These are phyloP conservation scores for Globisporangium cystogenes DNA, from an alignment of 352 stramenopile genomes.

Conservation along the genomic window DNA sequence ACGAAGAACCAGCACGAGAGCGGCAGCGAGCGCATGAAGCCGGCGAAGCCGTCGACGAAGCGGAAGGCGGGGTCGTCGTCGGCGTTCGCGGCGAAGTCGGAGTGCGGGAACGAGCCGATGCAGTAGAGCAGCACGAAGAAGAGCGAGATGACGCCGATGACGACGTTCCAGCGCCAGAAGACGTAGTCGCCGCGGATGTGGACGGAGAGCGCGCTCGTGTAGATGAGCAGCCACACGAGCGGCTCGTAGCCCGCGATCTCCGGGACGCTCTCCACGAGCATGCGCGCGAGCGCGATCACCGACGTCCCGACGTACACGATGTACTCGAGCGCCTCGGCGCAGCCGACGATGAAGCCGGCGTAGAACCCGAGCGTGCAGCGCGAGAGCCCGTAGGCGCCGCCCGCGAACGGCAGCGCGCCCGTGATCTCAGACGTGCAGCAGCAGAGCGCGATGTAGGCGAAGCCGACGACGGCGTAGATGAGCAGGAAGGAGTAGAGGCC, in stretches of 20 bases:
- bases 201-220: conserved; percentile 16
- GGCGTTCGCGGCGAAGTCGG: conserved; percentile 15
- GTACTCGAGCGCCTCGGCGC: conserved; percentile 27
- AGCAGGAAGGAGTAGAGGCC: conserved; percentile 23
- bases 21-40: conserved; percentile 22
- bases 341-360: conserved; percentile 27
- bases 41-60: conserved; percentile 11
- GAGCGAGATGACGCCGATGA: conserved; percentile 22
- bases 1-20: conserved; percentile 30
- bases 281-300: conserved; percentile 17
- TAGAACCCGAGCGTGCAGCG: conserved; percentile 31
- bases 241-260: conserved; percentile 12
- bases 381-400: conserved; percentile 25
- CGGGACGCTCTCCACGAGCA: conserved; percentile 16
- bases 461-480: conserved; percentile 17
- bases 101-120: conserved; percentile 19
- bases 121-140: conserved; percentile 27
- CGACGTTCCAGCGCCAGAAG: conserved; percentile 28
- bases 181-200: conserved; percentile 17
- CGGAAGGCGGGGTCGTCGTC: conserved; percentile 14
- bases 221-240: conserved; percentile 19
- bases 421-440: conserved; percentile 29
- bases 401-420: conserved; percentile 23
- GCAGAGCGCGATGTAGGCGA: conserved; percentile 24
- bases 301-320: conserved; percentile 24